Conservation (phyloP, 345 rosid species). For the Eucalyptus rudis region DNA sequence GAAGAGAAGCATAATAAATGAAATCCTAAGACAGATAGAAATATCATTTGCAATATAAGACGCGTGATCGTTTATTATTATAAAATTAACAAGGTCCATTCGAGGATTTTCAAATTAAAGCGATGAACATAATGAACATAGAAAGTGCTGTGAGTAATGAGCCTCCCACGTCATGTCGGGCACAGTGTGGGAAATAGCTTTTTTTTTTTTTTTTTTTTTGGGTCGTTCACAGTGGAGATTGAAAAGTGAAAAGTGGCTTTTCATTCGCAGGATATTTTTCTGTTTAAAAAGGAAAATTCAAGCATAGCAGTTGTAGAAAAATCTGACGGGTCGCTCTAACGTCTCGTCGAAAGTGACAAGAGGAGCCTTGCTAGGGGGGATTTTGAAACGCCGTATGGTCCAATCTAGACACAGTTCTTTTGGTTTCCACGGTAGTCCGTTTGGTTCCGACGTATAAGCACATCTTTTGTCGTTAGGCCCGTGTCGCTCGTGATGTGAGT, state of each 20-base stretch:
- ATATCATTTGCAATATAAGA: background rate
- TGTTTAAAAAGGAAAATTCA: background rate
- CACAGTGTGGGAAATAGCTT: background rate
- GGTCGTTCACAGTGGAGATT: too few relatives aligned
- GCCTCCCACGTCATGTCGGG: too few relatives aligned
- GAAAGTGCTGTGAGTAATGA: too few relatives aligned
- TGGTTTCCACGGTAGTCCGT: background rate
- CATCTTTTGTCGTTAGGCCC: background rate
- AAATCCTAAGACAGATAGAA: background rate
- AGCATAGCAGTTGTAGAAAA: background rate
- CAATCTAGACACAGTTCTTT: background rate
- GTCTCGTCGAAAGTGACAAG: background rate
- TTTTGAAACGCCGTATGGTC: background rate
- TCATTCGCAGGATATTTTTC: background rate
- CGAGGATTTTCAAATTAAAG: background rate
- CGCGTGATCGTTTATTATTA: background rate
- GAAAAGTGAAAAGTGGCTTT: background rate
- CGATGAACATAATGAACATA: background rate
- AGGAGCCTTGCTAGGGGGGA: background rate
- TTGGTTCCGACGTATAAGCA: background rate
- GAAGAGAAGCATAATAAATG: background rate
- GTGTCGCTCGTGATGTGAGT: background rate
- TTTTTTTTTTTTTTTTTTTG: background rate
- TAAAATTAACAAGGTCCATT: background rate
- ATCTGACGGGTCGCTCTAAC: background rate